Percentiles rank a stretch among this genome's conserved stretches.
phyloP scores from a whole-genome alignment of 768 basidiomycete species.

The Lactarius vividus region DNA sequence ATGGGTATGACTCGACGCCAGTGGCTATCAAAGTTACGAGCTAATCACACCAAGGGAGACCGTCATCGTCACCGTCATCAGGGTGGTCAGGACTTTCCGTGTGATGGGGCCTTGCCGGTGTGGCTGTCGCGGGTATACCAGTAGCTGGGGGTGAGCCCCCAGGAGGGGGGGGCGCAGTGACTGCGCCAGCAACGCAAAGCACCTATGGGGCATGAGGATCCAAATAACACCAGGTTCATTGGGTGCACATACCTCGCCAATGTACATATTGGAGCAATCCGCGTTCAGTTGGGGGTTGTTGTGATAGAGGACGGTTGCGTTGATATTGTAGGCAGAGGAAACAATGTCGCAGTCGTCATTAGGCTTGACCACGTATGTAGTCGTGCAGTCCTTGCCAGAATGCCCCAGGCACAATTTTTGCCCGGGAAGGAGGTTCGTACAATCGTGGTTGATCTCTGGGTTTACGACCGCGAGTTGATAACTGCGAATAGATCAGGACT shows the following conservation, averaged over 20 bases:
- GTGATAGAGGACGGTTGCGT: slow-evolving; percentile 49
- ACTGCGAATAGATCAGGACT: slow-evolving; percentile 37
- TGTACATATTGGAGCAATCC: slow-evolving; percentile 63
- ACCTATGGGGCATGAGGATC: slow-evolving; percentile 5
- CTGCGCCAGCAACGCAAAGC: slow-evolving; percentile 1
- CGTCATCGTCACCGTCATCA: background rate
- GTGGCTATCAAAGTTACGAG: too few relatives aligned
- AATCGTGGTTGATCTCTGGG: slow-evolving; percentile 42
- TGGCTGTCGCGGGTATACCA: background rate
- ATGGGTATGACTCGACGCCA: background rate
- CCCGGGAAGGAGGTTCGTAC: slow-evolving; percentile 57
- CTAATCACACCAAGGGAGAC: slow-evolving; percentile 17
- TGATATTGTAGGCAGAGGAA: slow-evolving; percentile 39
- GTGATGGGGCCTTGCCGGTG: background rate
- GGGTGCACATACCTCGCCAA: slow-evolving; percentile 59
- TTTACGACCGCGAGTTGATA: slow-evolving; percentile 75
- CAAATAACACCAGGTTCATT: background rate
- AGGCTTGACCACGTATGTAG: slow-evolving; percentile 52
- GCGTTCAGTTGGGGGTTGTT: slow-evolving; percentile 76
- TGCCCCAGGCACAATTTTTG: slow-evolving; percentile 60
- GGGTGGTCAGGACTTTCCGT: background rate
- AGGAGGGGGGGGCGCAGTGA: background rate
- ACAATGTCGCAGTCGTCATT: slow-evolving; percentile 63
- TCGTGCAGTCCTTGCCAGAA: slow-evolving; percentile 56
- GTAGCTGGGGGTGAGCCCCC: background rate